Evolutionary conservation across 148 eudicot species (phyloP), one percentile per base, ranked within the genome.

Genomic region (Drosera capensis): DNA sequence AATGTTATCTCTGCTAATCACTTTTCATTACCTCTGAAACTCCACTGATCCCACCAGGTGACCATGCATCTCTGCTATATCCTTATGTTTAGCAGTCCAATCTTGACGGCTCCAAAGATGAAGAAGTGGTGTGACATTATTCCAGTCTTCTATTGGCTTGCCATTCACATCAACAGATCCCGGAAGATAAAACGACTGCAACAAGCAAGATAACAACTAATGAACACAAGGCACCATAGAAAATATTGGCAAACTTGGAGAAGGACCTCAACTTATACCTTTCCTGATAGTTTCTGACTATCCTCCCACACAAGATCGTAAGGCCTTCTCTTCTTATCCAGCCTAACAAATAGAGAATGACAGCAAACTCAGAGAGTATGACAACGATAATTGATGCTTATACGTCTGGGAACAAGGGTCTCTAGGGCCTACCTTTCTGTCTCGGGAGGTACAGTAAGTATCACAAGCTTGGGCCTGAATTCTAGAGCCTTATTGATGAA

Each of bases 281-380:
- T 80, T 51, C 88, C 99, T 36, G 69, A 66, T 43, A 84, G 83
- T 64, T 67, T 51, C 47, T 71, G 71, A 42, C 45, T 52, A 62
- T 90, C 74, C 72, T 84, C 93, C 87, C 87, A 90, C 30, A 90
- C 34, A 57, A 90, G 68, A 68, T 84, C 88, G 44, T 90, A 90
- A 1, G 76, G 74, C 43, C 16, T 23, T 30, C 43, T 48, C 68
- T 73, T 80, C 56, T 55, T 57, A 53, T 84, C 93, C 60, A 90
- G 68, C 74, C 97, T 90, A n/a, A n/a, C n/a, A n/a, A n/a, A n/a
- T n/a, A 54, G 45, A 46, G 57, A 46, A 58, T 5, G 36, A 20
- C 17, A 42, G n/a, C 22, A 14, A 43, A 17, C 23, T 30, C 8
- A 20, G 42, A 5, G 23, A 37, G n/a, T n/a, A n/a, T n/a, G n/a